Evolutionary conservation across 2,329 filamentous ascomycete genomes (phyloP).

Genomic region (Fusarium papillatum): DNA sequence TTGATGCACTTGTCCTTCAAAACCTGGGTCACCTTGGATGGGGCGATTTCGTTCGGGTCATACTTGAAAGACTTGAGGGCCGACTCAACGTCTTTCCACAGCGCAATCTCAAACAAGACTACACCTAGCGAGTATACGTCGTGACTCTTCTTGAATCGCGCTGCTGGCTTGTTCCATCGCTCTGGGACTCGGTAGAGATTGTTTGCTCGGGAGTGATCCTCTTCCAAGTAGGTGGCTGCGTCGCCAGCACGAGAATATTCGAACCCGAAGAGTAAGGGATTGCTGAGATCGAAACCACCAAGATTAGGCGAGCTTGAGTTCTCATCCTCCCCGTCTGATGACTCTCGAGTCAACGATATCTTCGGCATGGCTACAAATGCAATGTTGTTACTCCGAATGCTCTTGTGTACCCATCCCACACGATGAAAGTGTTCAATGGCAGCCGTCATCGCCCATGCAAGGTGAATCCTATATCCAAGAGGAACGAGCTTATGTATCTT

Average conservation of each 20-base stretch:
- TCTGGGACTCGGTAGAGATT: conserved; percentile 3
- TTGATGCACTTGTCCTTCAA: conserved; percentile 1
- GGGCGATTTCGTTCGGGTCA: background rate
- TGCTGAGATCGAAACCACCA: background rate
- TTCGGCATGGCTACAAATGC: background rate
- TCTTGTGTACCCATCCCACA: conserved; percentile 1
- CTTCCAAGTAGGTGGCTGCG: background rate
- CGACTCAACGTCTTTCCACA: conserved; percentile 1
- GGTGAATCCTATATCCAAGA: background rate
- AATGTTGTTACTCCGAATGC: background rate
- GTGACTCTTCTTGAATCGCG: conserved; percentile 8
- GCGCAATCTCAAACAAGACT: conserved; percentile 1
- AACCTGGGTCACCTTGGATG: background rate
- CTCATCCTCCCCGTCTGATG: background rate
- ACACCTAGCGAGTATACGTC: conserved; percentile 11
- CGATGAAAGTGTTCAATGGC: background rate
- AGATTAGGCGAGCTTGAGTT: background rate
- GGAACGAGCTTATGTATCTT: background rate
- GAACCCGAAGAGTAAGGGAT: conserved; percentile 4
- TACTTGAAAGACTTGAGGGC: background rate
- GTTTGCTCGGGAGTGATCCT: background rate
- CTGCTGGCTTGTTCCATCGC: background rate
- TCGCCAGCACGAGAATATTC: conserved; percentile 4
- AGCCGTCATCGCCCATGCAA: background rate
- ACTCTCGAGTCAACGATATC: background rate